phyloP scores from a whole-genome alignment of 148 eudicot species.

The Simmondsia chinensis region DNA sequence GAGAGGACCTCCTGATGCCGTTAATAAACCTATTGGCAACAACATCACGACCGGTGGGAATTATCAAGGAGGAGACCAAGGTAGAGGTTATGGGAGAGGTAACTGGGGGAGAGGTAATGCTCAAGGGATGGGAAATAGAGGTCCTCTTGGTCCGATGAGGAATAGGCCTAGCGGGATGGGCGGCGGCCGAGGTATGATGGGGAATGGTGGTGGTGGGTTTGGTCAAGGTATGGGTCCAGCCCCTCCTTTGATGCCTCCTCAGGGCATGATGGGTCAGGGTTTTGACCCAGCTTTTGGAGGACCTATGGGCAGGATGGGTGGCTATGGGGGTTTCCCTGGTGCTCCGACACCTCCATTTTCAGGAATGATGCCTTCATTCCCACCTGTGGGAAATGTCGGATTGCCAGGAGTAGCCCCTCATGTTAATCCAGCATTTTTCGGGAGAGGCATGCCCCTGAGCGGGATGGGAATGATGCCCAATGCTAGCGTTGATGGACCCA shows the following conservation, averaged over 20 bases:
- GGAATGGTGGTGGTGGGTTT: constrained; percentile 65
- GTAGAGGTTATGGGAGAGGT: constrained; percentile 49
- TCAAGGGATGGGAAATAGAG: constrained; percentile 59
- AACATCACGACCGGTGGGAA: constrained; percentile 39
- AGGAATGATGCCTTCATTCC: constrained; percentile 66
- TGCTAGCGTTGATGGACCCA: constrained; percentile 68
- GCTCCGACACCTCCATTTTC: constrained; percentile 56
- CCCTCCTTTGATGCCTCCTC: constrained; percentile 71
- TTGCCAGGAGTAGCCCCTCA: constrained; percentile 87
- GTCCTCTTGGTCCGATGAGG: constrained; percentile 51
- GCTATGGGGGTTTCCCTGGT: constrained; percentile 59
- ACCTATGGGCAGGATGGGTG: constrained; percentile 80
- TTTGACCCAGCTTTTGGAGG: constrained; percentile 80
- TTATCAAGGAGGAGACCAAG: constrained; percentile 39
- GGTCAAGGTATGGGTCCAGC: constrained; percentile 56
- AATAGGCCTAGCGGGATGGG: constrained; percentile 55
- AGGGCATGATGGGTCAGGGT: constrained; percentile 85
- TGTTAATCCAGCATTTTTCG: constrained; percentile 86
- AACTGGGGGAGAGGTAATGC: constrained; percentile 77
- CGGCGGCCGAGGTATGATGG: constrained; percentile 63
- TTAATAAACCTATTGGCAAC: constrained; percentile 28
- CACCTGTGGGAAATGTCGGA: constrained; percentile 67
- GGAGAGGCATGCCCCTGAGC: constrained; percentile 72
- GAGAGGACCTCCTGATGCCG: constrained; percentile 37
- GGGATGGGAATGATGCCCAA: constrained; percentile 88